A percentile compares a stretch with the other conserved stretches of the same genome.
Evolutionary conservation across 768 basidiomycete genomes (phyloP).

Genomic region (Pleurotus pulmonarius): DNA sequence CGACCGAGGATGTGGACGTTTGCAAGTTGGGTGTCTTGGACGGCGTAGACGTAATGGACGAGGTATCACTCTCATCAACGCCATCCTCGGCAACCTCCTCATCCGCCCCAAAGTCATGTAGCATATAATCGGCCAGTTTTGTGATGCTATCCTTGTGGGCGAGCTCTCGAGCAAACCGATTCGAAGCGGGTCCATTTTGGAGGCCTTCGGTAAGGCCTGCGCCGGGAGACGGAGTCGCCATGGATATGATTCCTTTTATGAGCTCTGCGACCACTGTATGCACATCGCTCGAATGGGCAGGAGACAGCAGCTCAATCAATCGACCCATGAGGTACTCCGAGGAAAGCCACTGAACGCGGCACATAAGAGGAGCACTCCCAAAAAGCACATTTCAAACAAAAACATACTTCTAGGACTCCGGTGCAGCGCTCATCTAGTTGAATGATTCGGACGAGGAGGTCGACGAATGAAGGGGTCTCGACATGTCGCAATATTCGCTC

Average conservation of each 20-base stretch:
- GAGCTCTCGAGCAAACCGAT: constrained; percentile 86
- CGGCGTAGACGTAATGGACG: background rate
- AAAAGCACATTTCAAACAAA: constrained; percentile 19
- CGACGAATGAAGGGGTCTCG: constrained; percentile 87
- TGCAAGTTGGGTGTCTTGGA: constrained; percentile 35
- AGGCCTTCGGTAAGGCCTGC: constrained; percentile 68
- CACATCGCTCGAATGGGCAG: constrained; percentile 65
- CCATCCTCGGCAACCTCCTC: background rate
- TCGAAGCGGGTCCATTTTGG: constrained; percentile 72
- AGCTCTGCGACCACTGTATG: constrained; percentile 88
- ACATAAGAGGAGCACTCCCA: constrained; percentile 25
- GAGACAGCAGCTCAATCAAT: constrained; percentile 80
- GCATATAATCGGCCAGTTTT: constrained; percentile 71
- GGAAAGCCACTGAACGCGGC: constrained; percentile 74
- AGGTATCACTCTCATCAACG: background rate
- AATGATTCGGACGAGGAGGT: constrained; percentile 86
- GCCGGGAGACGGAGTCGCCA: constrained; percentile 85
- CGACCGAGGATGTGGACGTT: constrained; percentile 72
- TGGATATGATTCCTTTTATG: constrained; percentile 90
- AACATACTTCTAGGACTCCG: constrained; percentile 84
- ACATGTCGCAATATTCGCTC: constrained; percentile 82
- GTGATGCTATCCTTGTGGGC: constrained; percentile 69
- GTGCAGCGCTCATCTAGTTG: constrained; percentile 84
- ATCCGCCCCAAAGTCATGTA: constrained; percentile 52
- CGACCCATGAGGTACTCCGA: constrained; percentile 78